Conservation (phyloP, 345 rosid species). For the Brassica carinata region DNA sequence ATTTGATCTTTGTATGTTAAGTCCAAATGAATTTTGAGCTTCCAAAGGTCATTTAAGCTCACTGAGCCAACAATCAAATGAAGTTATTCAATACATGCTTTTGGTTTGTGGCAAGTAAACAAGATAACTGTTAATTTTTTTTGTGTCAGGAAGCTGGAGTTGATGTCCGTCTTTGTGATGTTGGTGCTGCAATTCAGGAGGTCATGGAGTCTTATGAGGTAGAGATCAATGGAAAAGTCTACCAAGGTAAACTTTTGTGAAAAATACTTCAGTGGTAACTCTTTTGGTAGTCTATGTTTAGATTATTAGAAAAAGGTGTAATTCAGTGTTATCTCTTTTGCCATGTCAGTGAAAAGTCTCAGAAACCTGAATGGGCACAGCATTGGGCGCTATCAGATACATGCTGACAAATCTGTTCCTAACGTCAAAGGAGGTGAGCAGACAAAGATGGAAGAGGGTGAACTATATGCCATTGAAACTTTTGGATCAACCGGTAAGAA, state of each 20-base stretch:
- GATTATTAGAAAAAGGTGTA: not conserved
- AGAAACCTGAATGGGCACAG: slow-evolving; percentile 90
- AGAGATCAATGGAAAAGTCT: slow-evolving; percentile 48
- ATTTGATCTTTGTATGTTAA: not conserved
- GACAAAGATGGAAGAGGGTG: slow-evolving; percentile 99
- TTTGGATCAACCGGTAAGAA: slow-evolving; percentile 85
- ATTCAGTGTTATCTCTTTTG: slow-evolving; percentile 14
- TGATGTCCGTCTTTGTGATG: not conserved
- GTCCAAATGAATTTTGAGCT: not conserved
- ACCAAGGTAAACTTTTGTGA: slow-evolving; percentile 56
- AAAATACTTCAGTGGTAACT: not conserved
- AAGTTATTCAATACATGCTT: not conserved
- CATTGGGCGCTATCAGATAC: slow-evolving; percentile 84
- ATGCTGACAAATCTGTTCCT: slow-evolving; percentile 95
- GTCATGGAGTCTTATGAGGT: slow-evolving; percentile 2
- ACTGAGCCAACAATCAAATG: not conserved
- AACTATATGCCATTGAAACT: slow-evolving; percentile 90
- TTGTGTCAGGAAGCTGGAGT: slow-evolving; percentile 53
- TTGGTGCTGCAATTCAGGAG: not conserved
- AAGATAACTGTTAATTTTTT: not conserved
- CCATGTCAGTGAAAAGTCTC: slow-evolving; percentile 69
- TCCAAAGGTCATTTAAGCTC: not conserved
- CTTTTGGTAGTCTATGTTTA: not conserved
- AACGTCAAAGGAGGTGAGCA: slow-evolving; percentile 95
- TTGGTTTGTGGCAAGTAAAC: not conserved